phyloP scores from a whole-genome alignment of 345 rosid species.

The Citrus australasica region DNA sequence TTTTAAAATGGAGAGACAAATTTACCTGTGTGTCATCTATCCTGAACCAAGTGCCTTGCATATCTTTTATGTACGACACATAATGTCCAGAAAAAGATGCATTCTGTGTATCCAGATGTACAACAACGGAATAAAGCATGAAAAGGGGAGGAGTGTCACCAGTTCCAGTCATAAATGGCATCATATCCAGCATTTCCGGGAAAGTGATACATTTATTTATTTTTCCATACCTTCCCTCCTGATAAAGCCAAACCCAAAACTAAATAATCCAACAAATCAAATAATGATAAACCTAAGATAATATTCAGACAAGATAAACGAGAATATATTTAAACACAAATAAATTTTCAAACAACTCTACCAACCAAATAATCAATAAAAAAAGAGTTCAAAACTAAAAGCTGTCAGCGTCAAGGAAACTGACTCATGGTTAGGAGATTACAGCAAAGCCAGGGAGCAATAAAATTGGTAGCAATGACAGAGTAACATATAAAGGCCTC shows the following conservation, averaged over 20 bases:
- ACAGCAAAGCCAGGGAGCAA: neutral
- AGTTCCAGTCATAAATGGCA: conserved; percentile 70
- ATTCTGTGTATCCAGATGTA: conserved; percentile 80
- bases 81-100: conserved; percentile 87
- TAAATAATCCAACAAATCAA: neutral
- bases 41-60: conserved; percentile 73
- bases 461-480: neutral
- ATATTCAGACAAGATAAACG: neutral
- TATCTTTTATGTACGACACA: conserved; percentile 68
- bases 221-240: conserved; percentile 84
- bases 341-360: neutral
- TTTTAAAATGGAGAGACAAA: neutral
- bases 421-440: neutral
- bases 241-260: conserved; percentile 21
- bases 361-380: neutral
- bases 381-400: neutral
- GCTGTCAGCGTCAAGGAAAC: neutral
- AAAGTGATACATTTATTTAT: conserved; percentile 71
- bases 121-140: conserved; percentile 72
- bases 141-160: conserved; percentile 76
- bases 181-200: conserved; percentile 83
- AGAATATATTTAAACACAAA: neutral
- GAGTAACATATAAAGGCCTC: neutral
- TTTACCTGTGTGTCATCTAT: conserved; percentile 78
- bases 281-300: neutral